phyloP scores from a whole-genome alignment of 495 filamentous ascomycete species.

The Usnea hakonensis region DNA sequence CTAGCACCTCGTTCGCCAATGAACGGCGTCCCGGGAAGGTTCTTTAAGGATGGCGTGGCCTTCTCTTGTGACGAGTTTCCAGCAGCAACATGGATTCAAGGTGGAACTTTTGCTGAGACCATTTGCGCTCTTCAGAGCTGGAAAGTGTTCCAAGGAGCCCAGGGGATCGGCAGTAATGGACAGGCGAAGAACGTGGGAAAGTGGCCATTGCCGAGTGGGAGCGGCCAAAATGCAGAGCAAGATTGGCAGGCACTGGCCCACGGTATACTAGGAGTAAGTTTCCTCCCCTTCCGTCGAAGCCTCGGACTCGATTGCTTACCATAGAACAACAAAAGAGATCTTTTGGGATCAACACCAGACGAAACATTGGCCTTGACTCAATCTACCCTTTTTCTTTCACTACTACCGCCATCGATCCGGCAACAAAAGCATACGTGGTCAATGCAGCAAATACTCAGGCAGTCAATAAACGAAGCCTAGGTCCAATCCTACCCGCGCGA shows the following conservation, averaged over 20 bases:
- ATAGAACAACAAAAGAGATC: too few relatives aligned
- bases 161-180: neutral
- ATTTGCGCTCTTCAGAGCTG: conserved; percentile 11
- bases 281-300: too few relatives aligned
- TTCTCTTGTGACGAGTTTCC: conserved; percentile 12
- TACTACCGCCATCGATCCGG: neutral
- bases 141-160: neutral
- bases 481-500: too few relatives aligned
- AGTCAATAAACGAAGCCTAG: too few relatives aligned
- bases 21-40: neutral
- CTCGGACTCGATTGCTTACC: too few relatives aligned
- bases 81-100: conserved; percentile 5
- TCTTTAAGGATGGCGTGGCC: conserved; percentile 1
- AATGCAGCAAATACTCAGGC: too few relatives aligned
- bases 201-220: neutral
- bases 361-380: neutral
- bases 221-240: neutral
- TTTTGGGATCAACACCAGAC: neutral
- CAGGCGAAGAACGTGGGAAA: neutral
- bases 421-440: conserved; percentile 7
- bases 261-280: neutral
- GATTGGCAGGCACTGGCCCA: neutral
- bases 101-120: conserved; percentile 5
- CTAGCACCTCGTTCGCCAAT: neutral
- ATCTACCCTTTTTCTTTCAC: conserved; percentile 9